Conservation (phyloP, 106 monocot species). For the Amphibolis antarctica region DNA sequence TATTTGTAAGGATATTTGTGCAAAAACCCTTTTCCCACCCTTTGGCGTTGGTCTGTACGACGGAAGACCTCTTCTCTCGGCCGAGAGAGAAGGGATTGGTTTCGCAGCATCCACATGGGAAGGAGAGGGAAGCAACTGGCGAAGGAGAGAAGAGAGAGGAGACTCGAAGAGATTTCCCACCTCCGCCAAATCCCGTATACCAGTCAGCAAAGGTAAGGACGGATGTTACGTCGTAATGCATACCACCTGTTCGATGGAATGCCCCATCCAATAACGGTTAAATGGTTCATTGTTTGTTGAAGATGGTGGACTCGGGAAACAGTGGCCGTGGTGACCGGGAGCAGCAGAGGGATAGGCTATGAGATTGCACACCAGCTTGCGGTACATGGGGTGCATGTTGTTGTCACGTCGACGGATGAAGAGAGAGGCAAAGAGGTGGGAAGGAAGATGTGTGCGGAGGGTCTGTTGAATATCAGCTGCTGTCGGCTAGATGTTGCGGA, state of each 20-base stretch:
- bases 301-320: conserved; percentile 75
- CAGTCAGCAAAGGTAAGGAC: conserved; percentile 26
- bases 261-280: neutral
- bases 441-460: conserved; percentile 19
- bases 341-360: conserved; percentile 69
- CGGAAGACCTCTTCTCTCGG: neutral
- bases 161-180: conserved; percentile 48
- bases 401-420: conserved; percentile 48
- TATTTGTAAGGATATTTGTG: no score
- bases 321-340: conserved; percentile 66
- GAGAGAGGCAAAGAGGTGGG: conserved; percentile 29
- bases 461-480: conserved; percentile 22
- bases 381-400: conserved; percentile 39
- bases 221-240: no score
- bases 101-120: conserved; percentile 34
- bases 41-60: no score
- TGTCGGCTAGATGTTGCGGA: conserved; percentile 56
- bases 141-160: conserved; percentile 50
- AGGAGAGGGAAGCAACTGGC: conserved; percentile 70
- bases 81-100: neutral
- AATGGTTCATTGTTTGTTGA: neutral
- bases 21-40: no score
- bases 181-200: conserved; percentile 43
- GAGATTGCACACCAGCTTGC: conserved; percentile 76
- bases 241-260: conserved; percentile 25